phyloP scores from a whole-genome alignment of 2,329 filamentous ascomycete species.

The Beauveria caledonica region DNA sequence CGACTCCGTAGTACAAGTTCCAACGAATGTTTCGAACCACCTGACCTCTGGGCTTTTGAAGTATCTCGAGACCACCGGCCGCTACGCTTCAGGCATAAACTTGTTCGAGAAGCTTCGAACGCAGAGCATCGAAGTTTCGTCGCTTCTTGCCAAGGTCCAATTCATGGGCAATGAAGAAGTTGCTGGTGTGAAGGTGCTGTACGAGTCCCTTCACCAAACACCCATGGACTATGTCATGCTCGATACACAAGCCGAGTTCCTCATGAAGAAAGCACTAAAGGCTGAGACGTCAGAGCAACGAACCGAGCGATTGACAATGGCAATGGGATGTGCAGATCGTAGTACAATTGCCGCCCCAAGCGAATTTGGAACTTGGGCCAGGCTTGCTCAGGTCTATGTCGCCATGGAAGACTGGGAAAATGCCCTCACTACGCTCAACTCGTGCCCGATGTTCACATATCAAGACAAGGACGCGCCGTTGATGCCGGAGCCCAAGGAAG shows the following conservation, averaged over 20 bases:
- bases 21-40: constrained; percentile 93
- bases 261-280: constrained; percentile 68
- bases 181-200: constrained; percentile 80
- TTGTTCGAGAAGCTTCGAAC: constrained; percentile 91
- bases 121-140: constrained; percentile 89
- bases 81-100: constrained; percentile 92
- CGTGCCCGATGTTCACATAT: constrained; percentile 99
- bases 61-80: constrained; percentile 92
- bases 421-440: constrained; percentile 89
- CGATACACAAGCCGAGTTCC: constrained; percentile 87
- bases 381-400: constrained; percentile 88
- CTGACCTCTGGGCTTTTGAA: constrained; percentile 86
- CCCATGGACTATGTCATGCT: constrained; percentile 98
- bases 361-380: constrained; percentile 95
- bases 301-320: constrained; percentile 69
- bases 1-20: constrained; percentile 93
- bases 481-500: constrained; percentile 86
- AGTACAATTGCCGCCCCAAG: constrained; percentile 92
- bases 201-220: constrained; percentile 80
- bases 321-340: constrained; percentile 85
- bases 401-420: constrained; percentile 94
- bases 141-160: constrained; percentile 80
- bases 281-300: constrained; percentile 46
- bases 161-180: constrained; percentile 96
- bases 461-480: constrained; percentile 94